phyloP scores from a whole-genome alignment of 306 rosid genomes.

The Rosa rugosa region DNA sequence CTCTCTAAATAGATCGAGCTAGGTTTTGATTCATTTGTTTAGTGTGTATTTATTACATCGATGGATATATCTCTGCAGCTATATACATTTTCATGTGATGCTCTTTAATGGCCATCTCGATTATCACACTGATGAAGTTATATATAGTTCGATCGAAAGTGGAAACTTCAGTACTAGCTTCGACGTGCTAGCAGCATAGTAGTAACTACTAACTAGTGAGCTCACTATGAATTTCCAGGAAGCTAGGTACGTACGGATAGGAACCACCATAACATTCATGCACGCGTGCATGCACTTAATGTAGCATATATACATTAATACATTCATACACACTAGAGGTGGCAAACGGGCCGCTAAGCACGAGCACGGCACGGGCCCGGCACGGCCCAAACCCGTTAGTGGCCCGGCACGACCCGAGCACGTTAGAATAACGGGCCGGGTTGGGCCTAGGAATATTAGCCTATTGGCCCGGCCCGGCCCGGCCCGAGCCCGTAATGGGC shows the following conservation, averaged over 20 bases:
- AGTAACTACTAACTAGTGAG: neutral
- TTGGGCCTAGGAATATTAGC: too few species aligned
- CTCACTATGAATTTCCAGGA: neutral
- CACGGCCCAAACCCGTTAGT: too few species aligned
- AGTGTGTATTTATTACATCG: neutral
- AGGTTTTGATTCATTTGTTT: neutral
- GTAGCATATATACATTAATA: neutral
- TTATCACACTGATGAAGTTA: neutral
- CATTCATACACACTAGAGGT: too few species aligned
- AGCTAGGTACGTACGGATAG: constrained; percentile 24
- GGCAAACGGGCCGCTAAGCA: too few species aligned
- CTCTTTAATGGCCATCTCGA: constrained; percentile 21
- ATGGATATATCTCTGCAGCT: neutral
- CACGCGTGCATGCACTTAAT: neutral
- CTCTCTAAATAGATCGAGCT: neutral
- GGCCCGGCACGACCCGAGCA: too few species aligned
- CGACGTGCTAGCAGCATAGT: neutral
- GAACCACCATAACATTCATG: neutral
- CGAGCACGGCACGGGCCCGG: too few species aligned
- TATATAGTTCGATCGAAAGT: too few species aligned
- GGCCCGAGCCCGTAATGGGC: too few species aligned
- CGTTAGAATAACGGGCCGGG: too few species aligned
- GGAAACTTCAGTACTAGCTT: neutral
- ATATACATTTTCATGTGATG: constrained; percentile 14
- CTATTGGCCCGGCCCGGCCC: too few species aligned